Conservation (phyloP, 1,139 yeast species). For the Scheffersomyces quercinus region DNA sequence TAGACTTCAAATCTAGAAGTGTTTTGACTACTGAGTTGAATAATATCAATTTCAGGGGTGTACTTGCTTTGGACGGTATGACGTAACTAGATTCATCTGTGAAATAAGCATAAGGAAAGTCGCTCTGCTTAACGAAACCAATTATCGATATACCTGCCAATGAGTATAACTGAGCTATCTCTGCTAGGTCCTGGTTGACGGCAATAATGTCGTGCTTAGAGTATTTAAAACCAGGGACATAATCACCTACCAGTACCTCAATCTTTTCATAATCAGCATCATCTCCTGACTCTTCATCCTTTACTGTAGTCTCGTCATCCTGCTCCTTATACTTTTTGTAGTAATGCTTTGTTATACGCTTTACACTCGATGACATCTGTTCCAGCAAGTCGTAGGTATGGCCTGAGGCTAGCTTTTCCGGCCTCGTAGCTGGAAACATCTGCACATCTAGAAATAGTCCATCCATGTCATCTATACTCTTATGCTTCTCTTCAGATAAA, state of each 20-base stretch:
- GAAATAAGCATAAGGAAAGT: slow-evolving; percentile 59
- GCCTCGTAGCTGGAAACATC: slow-evolving; percentile 63
- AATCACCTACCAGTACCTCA: slow-evolving; percentile 12
- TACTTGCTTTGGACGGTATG: slow-evolving; percentile 42
- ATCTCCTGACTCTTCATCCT: slow-evolving; percentile 15
- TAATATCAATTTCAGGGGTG: slow-evolving; percentile 39
- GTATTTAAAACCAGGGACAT: slow-evolving; percentile 56
- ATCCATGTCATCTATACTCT: slow-evolving; percentile 7
- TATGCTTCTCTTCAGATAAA: slow-evolving; percentile 7
- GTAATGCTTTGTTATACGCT: slow-evolving; percentile 23
- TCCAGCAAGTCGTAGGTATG: slow-evolving; percentile 26
- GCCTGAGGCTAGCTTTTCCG: slow-evolving; percentile 35
- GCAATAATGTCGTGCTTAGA: slow-evolving; percentile 53
- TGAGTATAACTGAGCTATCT: slow-evolving; percentile 43
- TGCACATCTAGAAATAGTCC: slow-evolving; percentile 51
- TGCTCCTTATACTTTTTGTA: slow-evolving; percentile 14
- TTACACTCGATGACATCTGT: slow-evolving; percentile 12
- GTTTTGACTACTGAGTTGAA: slow-evolving; percentile 59
- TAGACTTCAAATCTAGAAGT: slow-evolving; percentile 46
- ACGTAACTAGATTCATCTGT: slow-evolving; percentile 62
- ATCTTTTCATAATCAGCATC: slow-evolving; percentile 24
- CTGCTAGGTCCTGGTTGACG: slow-evolving; percentile 40
- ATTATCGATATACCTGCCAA: slow-evolving; percentile 60
- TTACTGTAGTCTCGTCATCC: slow-evolving; percentile 10
- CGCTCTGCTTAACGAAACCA: slow-evolving; percentile 51